phyloP scores from a whole-genome alignment of 2,329 filamentous ascomycete species.

The Didymella keratinophila region DNA sequence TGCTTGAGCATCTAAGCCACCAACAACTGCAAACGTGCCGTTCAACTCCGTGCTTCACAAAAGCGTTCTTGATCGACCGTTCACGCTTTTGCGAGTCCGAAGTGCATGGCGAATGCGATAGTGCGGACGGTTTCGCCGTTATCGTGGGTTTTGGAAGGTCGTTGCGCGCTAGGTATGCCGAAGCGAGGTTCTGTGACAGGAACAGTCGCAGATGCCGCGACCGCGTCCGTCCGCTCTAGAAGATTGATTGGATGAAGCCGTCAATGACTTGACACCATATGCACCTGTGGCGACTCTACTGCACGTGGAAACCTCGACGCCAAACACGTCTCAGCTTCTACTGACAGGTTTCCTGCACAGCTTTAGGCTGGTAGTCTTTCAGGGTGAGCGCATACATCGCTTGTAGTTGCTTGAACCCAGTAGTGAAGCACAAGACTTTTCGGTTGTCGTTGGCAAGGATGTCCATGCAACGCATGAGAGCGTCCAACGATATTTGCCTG shows the following conservation, averaged over 20 bases:
- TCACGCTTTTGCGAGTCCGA: not conserved
- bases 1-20: slow-evolving; percentile 34
- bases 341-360: not conserved
- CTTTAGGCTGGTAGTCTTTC: not conserved
- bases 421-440: slow-evolving; percentile 27
- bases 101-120: not conserved
- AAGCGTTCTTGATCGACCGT: not conserved
- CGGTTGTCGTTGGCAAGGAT: slow-evolving; percentile 27
- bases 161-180: slow-evolving; percentile 2
- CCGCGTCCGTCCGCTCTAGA: not conserved
- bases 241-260: not conserved
- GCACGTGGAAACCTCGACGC: not conserved
- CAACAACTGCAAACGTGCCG: slow-evolving; percentile 13
- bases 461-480: slow-evolving; percentile 24
- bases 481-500: slow-evolving; percentile 28
- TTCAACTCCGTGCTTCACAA: slow-evolving; percentile 13
- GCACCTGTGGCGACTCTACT: not conserved
- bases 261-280: not conserved
- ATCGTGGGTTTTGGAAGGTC: slow-evolving; percentile 1
- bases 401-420: slow-evolving; percentile 23
- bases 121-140: slow-evolving; percentile 2
- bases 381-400: slow-evolving; percentile 17
- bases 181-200: slow-evolving; percentile 13
- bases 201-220: slow-evolving; percentile 13
- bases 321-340: not conserved